phyloP scores from a whole-genome alignment of 1,284 basidiomycete genomes.

The Malassezia globosa region DNA sequence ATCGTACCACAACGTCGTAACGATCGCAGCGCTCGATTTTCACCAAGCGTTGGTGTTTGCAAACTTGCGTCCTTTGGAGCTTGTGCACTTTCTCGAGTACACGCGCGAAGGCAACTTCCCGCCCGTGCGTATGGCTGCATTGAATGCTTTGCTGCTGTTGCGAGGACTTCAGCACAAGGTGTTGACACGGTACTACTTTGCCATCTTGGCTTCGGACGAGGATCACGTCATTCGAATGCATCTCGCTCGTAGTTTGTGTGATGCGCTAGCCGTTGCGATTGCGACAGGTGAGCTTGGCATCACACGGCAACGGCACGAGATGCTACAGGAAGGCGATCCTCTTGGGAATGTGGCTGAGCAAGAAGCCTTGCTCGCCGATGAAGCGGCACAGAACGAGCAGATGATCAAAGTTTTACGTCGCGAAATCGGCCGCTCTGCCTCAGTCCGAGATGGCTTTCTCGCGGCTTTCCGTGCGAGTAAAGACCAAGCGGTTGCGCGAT shows the following conservation, averaged over 20 bases:
- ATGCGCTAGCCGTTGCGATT: constrained; percentile 73
- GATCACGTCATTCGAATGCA: constrained; percentile 72
- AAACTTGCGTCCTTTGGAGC: constrained; percentile 64
- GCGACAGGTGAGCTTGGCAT: constrained; percentile 57
- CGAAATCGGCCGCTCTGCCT: constrained; percentile 42
- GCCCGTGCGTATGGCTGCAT: constrained; percentile 78
- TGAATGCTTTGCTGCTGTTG: constrained; percentile 82
- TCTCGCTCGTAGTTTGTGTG: constrained; percentile 71
- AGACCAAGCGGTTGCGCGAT: constrained; percentile 58
- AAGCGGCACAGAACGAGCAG: constrained; percentile 53
- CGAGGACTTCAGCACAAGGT: constrained; percentile 55
- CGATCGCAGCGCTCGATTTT: constrained; percentile 56
- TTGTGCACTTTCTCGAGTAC: constrained; percentile 70
- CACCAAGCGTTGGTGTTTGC: constrained; percentile 27
- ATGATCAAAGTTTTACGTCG: constrained; percentile 35
- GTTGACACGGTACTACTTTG: constrained; percentile 74
- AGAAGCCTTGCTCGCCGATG: constrained; percentile 9
- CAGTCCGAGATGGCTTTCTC: constrained; percentile 43
- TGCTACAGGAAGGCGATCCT: constrained; percentile 26
- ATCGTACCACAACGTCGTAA: constrained; percentile 85
- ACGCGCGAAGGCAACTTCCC: constrained; percentile 67
- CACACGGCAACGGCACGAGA: constrained; percentile 22
- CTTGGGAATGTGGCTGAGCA: constrained; percentile 6
- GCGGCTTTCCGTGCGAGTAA: constrained; percentile 49
- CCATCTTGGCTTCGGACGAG: constrained; percentile 76